These are phyloP conservation scores for Salvia sclarea DNA, from an alignment of 305 asterid species.

Conservation along the genomic window DNA sequence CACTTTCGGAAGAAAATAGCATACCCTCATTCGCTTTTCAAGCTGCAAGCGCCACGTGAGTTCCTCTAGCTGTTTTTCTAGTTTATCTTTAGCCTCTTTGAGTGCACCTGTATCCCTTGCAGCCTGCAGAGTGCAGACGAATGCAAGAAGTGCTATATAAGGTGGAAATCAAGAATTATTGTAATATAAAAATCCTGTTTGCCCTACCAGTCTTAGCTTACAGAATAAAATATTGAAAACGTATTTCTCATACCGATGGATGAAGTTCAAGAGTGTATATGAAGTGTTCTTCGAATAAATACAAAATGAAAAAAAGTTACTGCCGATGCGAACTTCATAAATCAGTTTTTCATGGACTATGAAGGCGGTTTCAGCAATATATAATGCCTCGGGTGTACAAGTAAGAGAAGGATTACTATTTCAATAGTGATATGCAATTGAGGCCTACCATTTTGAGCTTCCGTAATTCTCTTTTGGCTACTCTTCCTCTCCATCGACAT, in stretches of 20 bases:
- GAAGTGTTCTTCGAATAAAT: conserved; percentile 2
- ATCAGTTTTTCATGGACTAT: not conserved
- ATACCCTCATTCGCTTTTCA: conserved; percentile 93
- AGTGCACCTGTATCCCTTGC: conserved; percentile 99
- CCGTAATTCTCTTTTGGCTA: conserved; percentile 75
- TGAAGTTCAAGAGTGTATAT: conserved; percentile 15
- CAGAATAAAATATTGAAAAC: conserved; percentile 2
- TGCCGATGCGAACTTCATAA: conserved; percentile 12
- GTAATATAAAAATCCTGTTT: conserved; percentile 9
- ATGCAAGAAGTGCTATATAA: conserved; percentile 22
- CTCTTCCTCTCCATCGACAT: conserved; percentile 88
- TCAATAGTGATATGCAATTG: conserved; percentile 32
- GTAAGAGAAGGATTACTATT: conserved; percentile 21
- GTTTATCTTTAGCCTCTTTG: conserved; percentile 99
- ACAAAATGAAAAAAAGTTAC: conserved; percentile 13
- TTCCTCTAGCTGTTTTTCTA: conserved; percentile 93
- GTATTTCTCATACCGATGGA: conserved; percentile 17
- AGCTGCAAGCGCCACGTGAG: conserved; percentile 97
- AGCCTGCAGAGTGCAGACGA: conserved; percentile 74
- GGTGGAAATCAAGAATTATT: conserved; percentile 4
- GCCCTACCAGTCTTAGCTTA: conserved; percentile 19
- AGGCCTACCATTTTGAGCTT: conserved; percentile 84
- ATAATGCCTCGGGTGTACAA: conserved; percentile 2
- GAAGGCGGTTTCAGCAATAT: conserved; percentile 19
- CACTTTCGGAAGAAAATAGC: conserved; percentile 31